Evolutionary conservation across 495 filamentous ascomycete species (phyloP), one percentile per base, ranked within the genome.

Genomic region (Daldinia decipiens): DNA sequence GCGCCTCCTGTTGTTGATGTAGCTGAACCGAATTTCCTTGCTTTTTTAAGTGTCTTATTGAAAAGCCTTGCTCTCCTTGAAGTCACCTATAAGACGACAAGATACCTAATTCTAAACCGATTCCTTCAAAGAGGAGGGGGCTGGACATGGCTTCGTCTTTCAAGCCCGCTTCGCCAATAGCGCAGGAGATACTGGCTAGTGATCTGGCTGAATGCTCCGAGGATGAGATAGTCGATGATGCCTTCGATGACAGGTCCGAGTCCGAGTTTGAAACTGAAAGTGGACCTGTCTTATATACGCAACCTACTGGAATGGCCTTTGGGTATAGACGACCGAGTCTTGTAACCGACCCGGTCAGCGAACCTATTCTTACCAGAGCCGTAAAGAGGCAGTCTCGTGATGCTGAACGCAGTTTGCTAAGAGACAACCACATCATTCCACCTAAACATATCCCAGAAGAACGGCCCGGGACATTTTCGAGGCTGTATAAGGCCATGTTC

Each of bases 361-460:
- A 87, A 17, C 78, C 78, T 2, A 79, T 79, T 32, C 75, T 92
- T 43, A 87, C 86, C 0, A 86, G 86, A 54, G 83, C 85, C 29
- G 91, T 95, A 62, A 83, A 84, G 13, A 82, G 87, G 47, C 82
- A 86, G 43, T 88, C 87, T n/a, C 85, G 90, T 19, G 80, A 87
- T 26, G 91, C 94, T 54, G 93, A 95, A 78, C 83, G 91, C 59
- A 88, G 89, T 63, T 79, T 97, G 45, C 77, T 97, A 29, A 83
- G 90, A 56, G 93, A 97, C 72, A 95, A 95, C 73, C 82, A 91
- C 72, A 76, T 95, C 62, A 85, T 93, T 13, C 85, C 88, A 7
- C 87, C 89, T 15, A 90, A 91, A 69, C 86, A 89, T 72, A 79
- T 81, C 5, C 8, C 57, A 31, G 36, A 67, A 59, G 31, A 52